Percentiles rank a stretch among this genome's conserved stretches.
phyloP scores from a whole-genome alignment of 1,284 basidiomycete genomes.

The Abortiporus biennis region DNA sequence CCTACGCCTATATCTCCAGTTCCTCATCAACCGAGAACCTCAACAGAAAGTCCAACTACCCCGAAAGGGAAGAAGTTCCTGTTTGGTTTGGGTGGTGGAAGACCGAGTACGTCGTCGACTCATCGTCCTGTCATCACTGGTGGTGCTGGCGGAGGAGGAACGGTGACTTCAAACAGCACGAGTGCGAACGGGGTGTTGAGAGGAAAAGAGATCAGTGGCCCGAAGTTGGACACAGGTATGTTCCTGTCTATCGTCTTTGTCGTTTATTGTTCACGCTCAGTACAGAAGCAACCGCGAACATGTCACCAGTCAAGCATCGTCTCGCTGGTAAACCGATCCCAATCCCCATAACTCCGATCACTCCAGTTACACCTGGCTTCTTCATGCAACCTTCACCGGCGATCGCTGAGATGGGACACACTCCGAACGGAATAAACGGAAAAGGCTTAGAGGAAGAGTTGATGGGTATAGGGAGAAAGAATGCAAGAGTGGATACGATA shows the following conservation, averaged over 20 bases:
- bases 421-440: too few relatives aligned
- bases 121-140: background rate
- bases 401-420: too few relatives aligned
- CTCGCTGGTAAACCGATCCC: too few relatives aligned
- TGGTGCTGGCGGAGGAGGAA: too few relatives aligned
- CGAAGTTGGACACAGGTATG: constrained; percentile 44
- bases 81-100: too few relatives aligned
- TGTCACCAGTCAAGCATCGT: constrained; percentile 68
- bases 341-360: too few relatives aligned
- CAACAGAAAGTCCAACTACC: background rate
- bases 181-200: constrained; percentile 25
- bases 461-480: background rate
- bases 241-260: background rate
- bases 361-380: too few relatives aligned
- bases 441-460: too few relatives aligned
- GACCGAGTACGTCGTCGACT: background rate
- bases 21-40: too few relatives aligned
- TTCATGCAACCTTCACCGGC: too few relatives aligned
- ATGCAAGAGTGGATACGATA: constrained; percentile 35
- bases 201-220: constrained; percentile 60
- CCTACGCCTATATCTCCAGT: background rate
- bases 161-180: too few relatives aligned
- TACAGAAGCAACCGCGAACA: constrained; percentile 61
- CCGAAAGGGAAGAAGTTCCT: background rate
- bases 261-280: background rate